Conservation (phyloP, 495 filamentous ascomycete genomes). For the Elasticomyces elasticus region DNA sequence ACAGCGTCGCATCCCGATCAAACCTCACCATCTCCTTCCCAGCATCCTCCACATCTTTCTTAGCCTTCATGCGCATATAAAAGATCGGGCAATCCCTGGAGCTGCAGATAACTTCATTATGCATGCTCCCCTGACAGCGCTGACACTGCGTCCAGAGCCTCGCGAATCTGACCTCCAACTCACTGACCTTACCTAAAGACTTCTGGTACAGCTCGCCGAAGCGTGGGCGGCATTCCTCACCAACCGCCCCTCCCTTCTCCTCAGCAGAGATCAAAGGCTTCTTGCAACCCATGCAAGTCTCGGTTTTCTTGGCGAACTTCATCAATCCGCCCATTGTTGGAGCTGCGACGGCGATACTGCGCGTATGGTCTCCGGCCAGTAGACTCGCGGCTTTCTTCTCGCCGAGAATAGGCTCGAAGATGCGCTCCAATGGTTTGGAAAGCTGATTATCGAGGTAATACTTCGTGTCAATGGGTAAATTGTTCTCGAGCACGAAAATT, state of each 20-base stretch:
- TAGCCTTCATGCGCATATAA: slow-evolving; percentile 99
- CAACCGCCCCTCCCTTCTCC: slow-evolving; percentile 79
- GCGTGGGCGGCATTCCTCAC: slow-evolving; percentile 69
- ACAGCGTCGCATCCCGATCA: slow-evolving; percentile 64
- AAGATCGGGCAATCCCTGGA: slow-evolving; percentile 97
- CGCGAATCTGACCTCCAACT: slow-evolving; percentile 86
- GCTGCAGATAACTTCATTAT: slow-evolving; percentile 95
- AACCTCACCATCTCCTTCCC: slow-evolving; percentile 86
- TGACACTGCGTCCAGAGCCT: slow-evolving; percentile 98
- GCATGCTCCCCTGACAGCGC: slow-evolving; percentile 92
- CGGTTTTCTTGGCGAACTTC: slow-evolving; percentile 95
- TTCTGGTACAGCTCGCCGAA: slow-evolving; percentile 91
- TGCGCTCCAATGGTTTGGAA: slow-evolving; percentile 81
- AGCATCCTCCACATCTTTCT: slow-evolving; percentile 94
- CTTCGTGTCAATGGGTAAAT: slow-evolving; percentile 93
- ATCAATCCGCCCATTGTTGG: slow-evolving; percentile 86
- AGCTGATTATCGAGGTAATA: slow-evolving; percentile 99
- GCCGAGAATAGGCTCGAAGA: slow-evolving; percentile 95
- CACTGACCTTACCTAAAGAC: slow-evolving; percentile 72
- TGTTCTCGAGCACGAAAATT: slow-evolving; percentile 93
- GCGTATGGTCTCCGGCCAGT: slow-evolving; percentile 82
- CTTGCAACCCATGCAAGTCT: slow-evolving; percentile 98
- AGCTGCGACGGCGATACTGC: slow-evolving; percentile 79
- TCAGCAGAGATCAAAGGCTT: slow-evolving; percentile 74
- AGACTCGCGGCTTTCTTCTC: slow-evolving; percentile 79